A percentile compares a stretch with the other conserved stretches of the same genome.
These are phyloP conservation scores for Thelephora ganbajun DNA, from an alignment of 768 basidiomycete species.

Conservation along the genomic window DNA sequence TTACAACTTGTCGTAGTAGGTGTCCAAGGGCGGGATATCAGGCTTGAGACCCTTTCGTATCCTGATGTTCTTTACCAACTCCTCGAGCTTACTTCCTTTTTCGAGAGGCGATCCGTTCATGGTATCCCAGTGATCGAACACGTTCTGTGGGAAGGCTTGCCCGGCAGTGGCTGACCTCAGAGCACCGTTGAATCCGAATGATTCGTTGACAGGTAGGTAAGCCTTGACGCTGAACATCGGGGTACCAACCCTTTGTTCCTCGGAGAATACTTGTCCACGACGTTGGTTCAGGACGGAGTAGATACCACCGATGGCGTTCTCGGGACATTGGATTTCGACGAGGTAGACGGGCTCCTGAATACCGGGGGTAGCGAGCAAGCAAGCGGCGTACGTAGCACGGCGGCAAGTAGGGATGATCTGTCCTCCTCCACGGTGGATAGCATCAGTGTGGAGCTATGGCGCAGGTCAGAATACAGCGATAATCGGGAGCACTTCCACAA, in stretches of 20 bases:
- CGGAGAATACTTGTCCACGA: constrained; percentile 95
- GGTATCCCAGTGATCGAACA: constrained; percentile 87
- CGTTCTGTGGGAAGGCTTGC: constrained; percentile 95
- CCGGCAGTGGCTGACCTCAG: constrained; percentile 86
- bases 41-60: constrained; percentile 95
- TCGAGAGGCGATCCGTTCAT: constrained; percentile 80
- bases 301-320: constrained; percentile 94
- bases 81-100: constrained; percentile 85
- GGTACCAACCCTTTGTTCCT: constrained; percentile 93
- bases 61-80: constrained; percentile 71
- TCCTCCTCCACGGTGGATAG: constrained; percentile 98
- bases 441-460: constrained; percentile 84
- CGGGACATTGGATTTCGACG: constrained; percentile 97
- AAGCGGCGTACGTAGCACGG: constrained; percentile 92
- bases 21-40: constrained; percentile 77
- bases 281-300: constrained; percentile 90
- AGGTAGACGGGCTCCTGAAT: constrained; percentile 97
- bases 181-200: constrained; percentile 96
- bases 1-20: constrained; percentile 78
- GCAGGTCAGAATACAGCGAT: constrained; percentile 2
- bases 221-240: constrained; percentile 99
- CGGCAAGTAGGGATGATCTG: constrained; percentile 96
- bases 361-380: constrained; percentile 78
- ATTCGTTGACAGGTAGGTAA: constrained; percentile 82
- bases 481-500: not conserved